Evolutionary conservation across 805 yeast species (phyloP).

Genomic region (Kuraishia floccosa): DNA sequence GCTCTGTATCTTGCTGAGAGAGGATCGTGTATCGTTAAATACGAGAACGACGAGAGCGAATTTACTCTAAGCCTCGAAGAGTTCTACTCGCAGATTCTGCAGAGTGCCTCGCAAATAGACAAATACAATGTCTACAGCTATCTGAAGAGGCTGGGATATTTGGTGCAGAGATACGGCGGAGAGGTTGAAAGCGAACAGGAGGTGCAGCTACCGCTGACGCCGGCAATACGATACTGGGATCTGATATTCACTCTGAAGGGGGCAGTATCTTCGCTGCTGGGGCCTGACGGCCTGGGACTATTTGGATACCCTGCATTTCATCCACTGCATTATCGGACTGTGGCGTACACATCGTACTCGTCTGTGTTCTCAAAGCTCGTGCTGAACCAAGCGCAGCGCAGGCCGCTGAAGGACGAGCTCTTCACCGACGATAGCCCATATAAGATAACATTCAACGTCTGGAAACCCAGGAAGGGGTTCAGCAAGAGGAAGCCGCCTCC

Average conservation of each 20-base stretch:
- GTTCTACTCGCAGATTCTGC: constrained; percentile 42
- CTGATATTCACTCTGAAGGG: not conserved
- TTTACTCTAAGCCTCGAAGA: constrained; percentile 47
- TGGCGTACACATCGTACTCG: not conserved
- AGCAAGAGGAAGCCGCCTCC: constrained; percentile 55
- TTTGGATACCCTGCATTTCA: not conserved
- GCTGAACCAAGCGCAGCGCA: not conserved
- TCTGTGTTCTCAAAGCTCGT: not conserved
- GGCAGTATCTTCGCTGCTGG: not conserved
- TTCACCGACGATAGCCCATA: no score
- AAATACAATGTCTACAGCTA: constrained; percentile 59
- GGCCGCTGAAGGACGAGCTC: not conserved
- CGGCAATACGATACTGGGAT: not conserved
- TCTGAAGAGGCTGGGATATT: constrained; percentile 69
- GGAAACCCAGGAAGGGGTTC: constrained; percentile 74
- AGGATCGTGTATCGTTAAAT: constrained; percentile 37
- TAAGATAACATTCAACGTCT: constrained; percentile 48
- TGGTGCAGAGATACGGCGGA: constrained; percentile 27
- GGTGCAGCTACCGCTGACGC: not conserved
- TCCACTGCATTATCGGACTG: not conserved
- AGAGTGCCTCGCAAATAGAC: constrained; percentile 30
- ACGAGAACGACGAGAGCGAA: constrained; percentile 10
- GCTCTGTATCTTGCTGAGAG: constrained; percentile 71
- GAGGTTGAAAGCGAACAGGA: not conserved
- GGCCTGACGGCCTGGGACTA: not conserved